A percentile compares a stretch with the other conserved stretches of the same genome.
phyloP scores from a whole-genome alignment of 2,329 filamentous ascomycete species.

The Metarhizium humberi region DNA sequence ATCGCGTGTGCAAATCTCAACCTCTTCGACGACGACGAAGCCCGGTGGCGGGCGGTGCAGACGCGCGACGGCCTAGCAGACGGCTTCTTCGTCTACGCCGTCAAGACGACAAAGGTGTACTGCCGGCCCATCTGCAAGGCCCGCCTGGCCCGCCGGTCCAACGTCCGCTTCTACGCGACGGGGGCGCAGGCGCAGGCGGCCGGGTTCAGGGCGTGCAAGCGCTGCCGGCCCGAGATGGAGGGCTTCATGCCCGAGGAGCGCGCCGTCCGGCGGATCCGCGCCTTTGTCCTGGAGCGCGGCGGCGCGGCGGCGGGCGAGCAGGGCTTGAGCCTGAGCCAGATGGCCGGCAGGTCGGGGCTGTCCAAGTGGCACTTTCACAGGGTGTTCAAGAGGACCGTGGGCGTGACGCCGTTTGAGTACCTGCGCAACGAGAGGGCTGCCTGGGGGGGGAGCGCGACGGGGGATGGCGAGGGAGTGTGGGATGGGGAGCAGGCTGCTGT shows the following conservation, averaged over 20 bases:
- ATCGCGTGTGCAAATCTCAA: neutral
- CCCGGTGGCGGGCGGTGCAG: slow-evolving; percentile 27
- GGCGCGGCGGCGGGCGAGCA: slow-evolving; percentile 4
- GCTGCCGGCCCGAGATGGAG: slow-evolving; percentile 37
- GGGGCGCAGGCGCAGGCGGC: slow-evolving; percentile 32
- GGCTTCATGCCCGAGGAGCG: slow-evolving; percentile 32
- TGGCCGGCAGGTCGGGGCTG: slow-evolving; percentile 41
- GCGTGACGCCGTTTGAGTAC: slow-evolving; percentile 34
- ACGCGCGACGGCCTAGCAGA: slow-evolving; percentile 25
- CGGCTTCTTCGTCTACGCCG: slow-evolving; percentile 33
- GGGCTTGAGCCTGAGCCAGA: slow-evolving; percentile 28
- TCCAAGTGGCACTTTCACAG: slow-evolving; percentile 51
- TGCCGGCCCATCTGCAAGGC: slow-evolving; percentile 53
- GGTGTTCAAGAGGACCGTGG: slow-evolving; percentile 46
- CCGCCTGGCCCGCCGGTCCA: slow-evolving; percentile 50
- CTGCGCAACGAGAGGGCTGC: slow-evolving; percentile 12
- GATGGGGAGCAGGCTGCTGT: neutral
- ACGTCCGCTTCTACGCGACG: slow-evolving; percentile 45
- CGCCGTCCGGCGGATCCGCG: slow-evolving; percentile 31
- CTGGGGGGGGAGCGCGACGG: neutral
- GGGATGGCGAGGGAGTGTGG: no score
- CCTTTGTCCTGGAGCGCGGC: slow-evolving; percentile 20
- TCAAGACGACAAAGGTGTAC: slow-evolving; percentile 39
- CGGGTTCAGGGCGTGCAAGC: slow-evolving; percentile 48
- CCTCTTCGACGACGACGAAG: slow-evolving; percentile 20